These are phyloP conservation scores for Boletus pseudopeckii DNA, from an alignment of 768 basidiomycete genomes.

Conservation along the genomic window DNA sequence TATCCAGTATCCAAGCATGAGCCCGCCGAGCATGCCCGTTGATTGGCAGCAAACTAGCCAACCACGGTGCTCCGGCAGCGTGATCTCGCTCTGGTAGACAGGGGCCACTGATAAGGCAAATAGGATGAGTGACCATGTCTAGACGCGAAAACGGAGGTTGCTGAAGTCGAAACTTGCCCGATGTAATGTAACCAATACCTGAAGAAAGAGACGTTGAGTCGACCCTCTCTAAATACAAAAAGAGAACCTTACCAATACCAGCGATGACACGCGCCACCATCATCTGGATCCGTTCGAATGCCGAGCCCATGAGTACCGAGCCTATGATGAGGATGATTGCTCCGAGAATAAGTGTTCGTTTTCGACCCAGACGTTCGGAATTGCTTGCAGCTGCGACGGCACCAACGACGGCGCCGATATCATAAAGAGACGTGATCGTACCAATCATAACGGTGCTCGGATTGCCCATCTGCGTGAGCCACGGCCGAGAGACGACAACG, in stretches of 20 bases:
- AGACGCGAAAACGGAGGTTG: not conserved
- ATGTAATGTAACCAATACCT: constrained; percentile 15
- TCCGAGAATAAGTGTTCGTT: constrained; percentile 9
- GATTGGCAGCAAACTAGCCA: constrained; percentile 14
- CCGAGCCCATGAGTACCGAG: constrained; percentile 10
- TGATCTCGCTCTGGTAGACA: constrained; percentile 13
- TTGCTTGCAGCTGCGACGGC: constrained; percentile 12
- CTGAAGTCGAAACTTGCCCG: not conserved
- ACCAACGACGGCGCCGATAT: constrained; percentile 12
- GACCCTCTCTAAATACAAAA: not conserved
- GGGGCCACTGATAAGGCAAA: constrained; percentile 3
- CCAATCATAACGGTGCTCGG: constrained; percentile 15
- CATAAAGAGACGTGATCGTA: constrained; percentile 14
- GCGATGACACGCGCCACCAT: constrained; percentile 11
- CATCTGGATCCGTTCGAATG: constrained; percentile 12
- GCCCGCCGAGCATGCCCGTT: constrained; percentile 12
- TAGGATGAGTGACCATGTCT: not conserved
- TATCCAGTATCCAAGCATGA: constrained; percentile 14
- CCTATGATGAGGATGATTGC: constrained; percentile 6
- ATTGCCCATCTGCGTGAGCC: constrained; percentile 14
- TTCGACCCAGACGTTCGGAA: constrained; percentile 12
- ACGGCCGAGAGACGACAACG: constrained; percentile 8
- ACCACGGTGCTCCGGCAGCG: constrained; percentile 10
- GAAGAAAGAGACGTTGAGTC: not conserved
- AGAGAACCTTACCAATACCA: constrained; percentile 3